Evolutionary conservation across 2,329 filamentous ascomycete species (phyloP).

Genomic region (Clarireedia hainanense): DNA sequence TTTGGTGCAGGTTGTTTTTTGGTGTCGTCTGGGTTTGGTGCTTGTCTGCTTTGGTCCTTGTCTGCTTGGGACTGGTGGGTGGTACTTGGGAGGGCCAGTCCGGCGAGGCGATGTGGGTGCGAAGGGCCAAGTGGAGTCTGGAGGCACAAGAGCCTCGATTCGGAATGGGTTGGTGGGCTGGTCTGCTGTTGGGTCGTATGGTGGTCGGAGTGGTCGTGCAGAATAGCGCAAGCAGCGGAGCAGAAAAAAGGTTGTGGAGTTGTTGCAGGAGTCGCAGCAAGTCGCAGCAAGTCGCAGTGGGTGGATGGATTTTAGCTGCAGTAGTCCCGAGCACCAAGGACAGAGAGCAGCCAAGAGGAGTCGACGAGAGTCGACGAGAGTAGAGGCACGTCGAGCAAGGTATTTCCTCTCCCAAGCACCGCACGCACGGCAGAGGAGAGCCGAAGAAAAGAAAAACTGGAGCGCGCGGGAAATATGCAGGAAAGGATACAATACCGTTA

Average conservation of each 20-base stretch:
- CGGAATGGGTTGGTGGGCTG: no score
- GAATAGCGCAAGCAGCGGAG: neutral
- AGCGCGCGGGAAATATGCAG: neutral
- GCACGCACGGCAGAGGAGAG: no score
- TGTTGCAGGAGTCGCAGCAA: constrained; percentile 3
- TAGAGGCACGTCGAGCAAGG: neutral
- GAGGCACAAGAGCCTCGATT: no score
- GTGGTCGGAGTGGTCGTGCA: constrained; percentile 7
- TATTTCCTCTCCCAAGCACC: neutral
- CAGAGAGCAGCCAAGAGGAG: neutral
- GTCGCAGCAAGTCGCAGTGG: neutral
- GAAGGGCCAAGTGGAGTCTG: neutral
- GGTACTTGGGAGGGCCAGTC: neutral
- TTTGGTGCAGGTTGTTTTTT: no score
- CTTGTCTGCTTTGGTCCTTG: neutral
- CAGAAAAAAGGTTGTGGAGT: constrained; percentile 1
- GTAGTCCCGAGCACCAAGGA: no score
- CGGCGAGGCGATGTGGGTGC: neutral
- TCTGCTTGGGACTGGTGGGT: neutral
- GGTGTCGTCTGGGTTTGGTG: neutral
- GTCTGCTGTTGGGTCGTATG: neutral
- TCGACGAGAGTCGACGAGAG: no score
- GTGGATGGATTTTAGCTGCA: no score
- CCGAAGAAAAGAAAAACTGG: neutral
- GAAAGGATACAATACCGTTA: neutral